These are phyloP conservation scores for Penicillium aurantiogriseum DNA, from an alignment of 2,329 filamentous ascomycete species.

Conservation along the genomic window DNA sequence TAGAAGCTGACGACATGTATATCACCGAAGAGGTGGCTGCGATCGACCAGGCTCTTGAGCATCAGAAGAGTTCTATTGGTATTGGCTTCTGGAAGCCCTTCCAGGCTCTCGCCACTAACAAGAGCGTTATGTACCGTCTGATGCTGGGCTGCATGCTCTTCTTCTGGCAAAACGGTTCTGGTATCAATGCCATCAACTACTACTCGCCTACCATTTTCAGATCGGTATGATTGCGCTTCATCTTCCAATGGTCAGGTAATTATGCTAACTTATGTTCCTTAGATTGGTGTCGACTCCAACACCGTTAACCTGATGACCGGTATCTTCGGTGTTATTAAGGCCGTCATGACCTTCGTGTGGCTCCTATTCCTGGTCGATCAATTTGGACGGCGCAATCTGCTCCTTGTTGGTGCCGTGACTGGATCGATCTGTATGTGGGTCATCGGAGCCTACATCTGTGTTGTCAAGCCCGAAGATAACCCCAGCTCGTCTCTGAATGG, in stretches of 20 bases:
- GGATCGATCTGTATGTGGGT: conserved; percentile 48
- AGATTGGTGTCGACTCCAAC: conserved; percentile 58
- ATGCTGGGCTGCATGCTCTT: conserved; percentile 72
- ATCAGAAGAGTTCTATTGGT: conserved; percentile 61
- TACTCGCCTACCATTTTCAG: conserved; percentile 67
- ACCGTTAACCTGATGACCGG: conserved; percentile 65
- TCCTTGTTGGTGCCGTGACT: conserved; percentile 62
- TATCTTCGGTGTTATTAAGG: conserved; percentile 76
- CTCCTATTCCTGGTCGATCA: conserved; percentile 67
- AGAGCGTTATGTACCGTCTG: conserved; percentile 67
- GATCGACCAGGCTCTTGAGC: conserved; percentile 67
- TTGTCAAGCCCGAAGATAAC: conserved; percentile 33
- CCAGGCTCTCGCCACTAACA: conserved; percentile 52
- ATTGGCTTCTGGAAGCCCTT: conserved; percentile 74
- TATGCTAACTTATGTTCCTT: conserved; percentile 1
- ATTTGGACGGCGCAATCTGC: conserved; percentile 60
- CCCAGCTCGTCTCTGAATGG: conserved; percentile 23
- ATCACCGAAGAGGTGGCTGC: conserved; percentile 70
- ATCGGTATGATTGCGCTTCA: conserved; percentile 5
- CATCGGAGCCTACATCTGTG: conserved; percentile 35
- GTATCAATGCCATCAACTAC: conserved; percentile 81
- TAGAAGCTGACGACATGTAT: conserved; percentile 52
- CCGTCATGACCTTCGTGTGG: conserved; percentile 65
- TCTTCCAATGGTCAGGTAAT: not conserved
- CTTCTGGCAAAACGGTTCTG: conserved; percentile 73